Evolutionary conservation across 306 rosid genomes (phyloP).

Genomic region (Lagenaria siceraria): DNA sequence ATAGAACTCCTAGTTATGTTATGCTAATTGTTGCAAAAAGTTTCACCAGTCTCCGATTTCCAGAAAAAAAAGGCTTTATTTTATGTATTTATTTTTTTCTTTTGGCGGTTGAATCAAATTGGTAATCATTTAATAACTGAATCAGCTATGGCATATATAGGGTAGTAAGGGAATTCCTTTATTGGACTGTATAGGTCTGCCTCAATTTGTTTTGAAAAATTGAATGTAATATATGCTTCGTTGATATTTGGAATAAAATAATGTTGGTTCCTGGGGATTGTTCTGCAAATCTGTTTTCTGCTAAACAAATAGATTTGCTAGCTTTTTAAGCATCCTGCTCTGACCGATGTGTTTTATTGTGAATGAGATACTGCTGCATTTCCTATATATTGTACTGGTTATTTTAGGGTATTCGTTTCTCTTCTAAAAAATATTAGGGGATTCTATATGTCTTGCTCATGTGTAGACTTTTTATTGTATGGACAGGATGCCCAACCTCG

Average conservation of each 20-base stretch:
- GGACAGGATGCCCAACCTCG: conserved; percentile 83
- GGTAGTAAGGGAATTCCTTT: background rate
- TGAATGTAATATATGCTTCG: background rate
- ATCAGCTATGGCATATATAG: background rate
- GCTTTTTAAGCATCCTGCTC: background rate
- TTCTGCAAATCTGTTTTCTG: background rate
- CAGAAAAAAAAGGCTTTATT: background rate
- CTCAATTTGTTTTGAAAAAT: background rate
- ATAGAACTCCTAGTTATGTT: background rate
- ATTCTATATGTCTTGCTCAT: background rate
- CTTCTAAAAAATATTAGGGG: background rate
- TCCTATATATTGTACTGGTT: background rate
- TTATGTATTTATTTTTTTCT: background rate
- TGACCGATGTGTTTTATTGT: background rate
- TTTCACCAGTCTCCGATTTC: background rate
- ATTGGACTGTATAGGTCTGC: background rate
- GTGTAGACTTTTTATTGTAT: conserved; percentile 15
- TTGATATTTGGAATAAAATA: background rate
- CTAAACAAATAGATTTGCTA: background rate
- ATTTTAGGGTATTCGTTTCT: background rate
- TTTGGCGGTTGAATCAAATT: background rate
- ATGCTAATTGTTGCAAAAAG: background rate
- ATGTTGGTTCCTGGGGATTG: background rate
- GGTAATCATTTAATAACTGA: background rate
- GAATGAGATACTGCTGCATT: background rate